Evolutionary conservation across 139 green algal species (phyloP).

Genomic region (Volvox africanus): DNA sequence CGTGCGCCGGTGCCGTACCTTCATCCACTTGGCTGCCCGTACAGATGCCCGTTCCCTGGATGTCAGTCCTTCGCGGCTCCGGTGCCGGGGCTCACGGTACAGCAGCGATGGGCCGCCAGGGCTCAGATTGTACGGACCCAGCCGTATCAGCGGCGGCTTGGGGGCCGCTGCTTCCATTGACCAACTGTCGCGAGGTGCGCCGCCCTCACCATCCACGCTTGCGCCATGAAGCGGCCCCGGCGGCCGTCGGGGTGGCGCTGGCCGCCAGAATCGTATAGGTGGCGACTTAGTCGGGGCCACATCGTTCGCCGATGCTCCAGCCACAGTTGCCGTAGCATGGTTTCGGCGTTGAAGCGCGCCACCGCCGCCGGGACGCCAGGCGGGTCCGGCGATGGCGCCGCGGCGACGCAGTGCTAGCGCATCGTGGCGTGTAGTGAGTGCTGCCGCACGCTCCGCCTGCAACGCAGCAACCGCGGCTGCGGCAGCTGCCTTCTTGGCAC

Average conservation of each 20-base stretch:
- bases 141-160: neutral
- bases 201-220: neutral
- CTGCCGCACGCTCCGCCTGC: neutral
- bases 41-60: neutral
- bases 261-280: neutral
- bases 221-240: neutral
- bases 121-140: slow-evolving; percentile 20
- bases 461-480: slow-evolving; percentile 11
- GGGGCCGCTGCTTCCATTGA: neutral
- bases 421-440: neutral
- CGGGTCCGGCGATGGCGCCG: neutral
- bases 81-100: neutral
- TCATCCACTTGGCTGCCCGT: neutral
- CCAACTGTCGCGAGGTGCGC: neutral
- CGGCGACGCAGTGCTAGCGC: neutral
- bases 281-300: neutral
- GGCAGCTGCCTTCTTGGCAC: neutral
- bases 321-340: neutral
- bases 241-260: neutral
- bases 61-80: neutral
- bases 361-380: slow-evolving; percentile 35
- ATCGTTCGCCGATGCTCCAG: neutral
- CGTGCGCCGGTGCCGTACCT: neutral
- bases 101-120: slow-evolving; percentile 32
- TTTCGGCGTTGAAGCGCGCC: neutral